Percentiles rank a stretch among this genome's conserved stretches.
phyloP scores from a whole-genome alignment of 805 yeast genomes.

The Grigorovia jiainica region DNA sequence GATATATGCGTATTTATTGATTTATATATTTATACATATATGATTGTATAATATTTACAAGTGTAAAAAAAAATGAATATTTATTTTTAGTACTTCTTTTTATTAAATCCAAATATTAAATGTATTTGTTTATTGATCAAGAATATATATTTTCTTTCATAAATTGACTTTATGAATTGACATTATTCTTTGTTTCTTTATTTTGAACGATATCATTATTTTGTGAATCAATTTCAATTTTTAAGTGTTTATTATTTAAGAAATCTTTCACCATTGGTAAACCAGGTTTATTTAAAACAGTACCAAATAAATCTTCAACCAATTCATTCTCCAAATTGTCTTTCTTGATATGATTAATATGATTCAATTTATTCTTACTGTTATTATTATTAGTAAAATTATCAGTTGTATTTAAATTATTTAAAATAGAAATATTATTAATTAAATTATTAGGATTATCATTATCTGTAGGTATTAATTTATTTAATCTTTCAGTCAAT shows the following conservation, averaged over 20 bases:
- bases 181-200: background rate
- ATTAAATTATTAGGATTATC: background rate
- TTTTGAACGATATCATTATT: background rate
- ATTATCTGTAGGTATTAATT: constrained; percentile 1
- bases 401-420: background rate
- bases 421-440: background rate
- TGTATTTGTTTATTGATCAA: too few species aligned
- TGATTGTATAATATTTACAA: too few species aligned
- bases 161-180: too few species aligned
- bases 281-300: constrained; percentile 28
- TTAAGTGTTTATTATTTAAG: constrained; percentile 24
- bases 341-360: constrained; percentile 4
- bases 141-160: too few species aligned
- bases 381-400: background rate
- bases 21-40: too few species aligned
- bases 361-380: background rate
- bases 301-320: constrained; percentile 32
- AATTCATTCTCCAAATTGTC: constrained; percentile 14
- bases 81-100: too few species aligned
- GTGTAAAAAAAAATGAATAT: too few species aligned
- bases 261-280: constrained; percentile 29
- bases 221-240: background rate
- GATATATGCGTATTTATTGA: too few species aligned
- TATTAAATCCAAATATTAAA: too few species aligned
- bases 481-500: constrained; percentile 28